Evolutionary conservation across 1,284 basidiomycete genomes (phyloP), one percentile per base, ranked within the genome.

Genomic region (Lentinus polychrous): DNA sequence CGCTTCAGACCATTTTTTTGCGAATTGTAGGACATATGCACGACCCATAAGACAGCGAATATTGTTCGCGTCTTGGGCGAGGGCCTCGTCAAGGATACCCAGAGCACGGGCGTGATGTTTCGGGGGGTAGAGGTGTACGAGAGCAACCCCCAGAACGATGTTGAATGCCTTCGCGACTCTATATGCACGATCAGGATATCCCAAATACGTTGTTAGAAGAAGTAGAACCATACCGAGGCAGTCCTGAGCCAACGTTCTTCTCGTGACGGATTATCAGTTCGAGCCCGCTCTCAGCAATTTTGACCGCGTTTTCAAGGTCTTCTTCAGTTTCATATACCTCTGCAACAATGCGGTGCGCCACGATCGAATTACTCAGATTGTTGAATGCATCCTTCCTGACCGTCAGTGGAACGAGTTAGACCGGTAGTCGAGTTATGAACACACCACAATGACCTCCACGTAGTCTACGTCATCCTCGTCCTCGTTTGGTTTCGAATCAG

Each of bases 61-160:
- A 58, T 94, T 86, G 39, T 76, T 61, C 0, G 85, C 76, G 35
- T 85, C 77, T 41, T 74, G 64, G 1, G 70, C 57, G 3, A 98
- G 75, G 3, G 94, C 76, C 2, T 81, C 78, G 32, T 90, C 79
- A 22, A 95, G 72, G 5, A 95, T 74, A 11, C 77, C 69, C 24
- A 85, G 69, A 1, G 95, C 94, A 39, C 85, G 81, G 11, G 71
- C 58, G 62, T 99, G 95, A 58, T 97, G 85, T 59, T 94, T 93
- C 0, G 95, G 95, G 8, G 94, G 83, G 65, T 83, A 91, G 46
- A 89, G 74, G 56, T 96, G 86, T 1, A 94, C 88, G 14, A 96
- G 74, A 2, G 90, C 84, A 0, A 78, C 83, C 0, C 81, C 80
- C 11, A 93, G 72, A 5, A 75, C 70, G 6, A 79, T 70, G 46